Percentiles rank a stretch among this genome's conserved stretches.
Conservation (phyloP, 768 basidiomycete species). For the Pisolithus sp. region DNA sequence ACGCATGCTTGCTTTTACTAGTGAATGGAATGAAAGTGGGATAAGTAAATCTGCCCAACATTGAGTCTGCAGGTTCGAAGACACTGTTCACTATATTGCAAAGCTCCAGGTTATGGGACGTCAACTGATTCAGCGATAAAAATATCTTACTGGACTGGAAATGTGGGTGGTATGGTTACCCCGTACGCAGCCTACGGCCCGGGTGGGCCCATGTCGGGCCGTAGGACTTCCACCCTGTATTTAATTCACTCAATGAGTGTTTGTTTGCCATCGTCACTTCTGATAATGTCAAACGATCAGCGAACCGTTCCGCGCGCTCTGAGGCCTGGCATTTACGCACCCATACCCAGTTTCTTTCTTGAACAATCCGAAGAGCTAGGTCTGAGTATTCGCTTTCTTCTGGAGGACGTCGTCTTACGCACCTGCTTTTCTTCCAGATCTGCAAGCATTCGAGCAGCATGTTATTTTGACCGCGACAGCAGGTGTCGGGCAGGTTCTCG, state of each 20-base stretch:
- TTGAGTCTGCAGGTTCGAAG: too few species aligned
- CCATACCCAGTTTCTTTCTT: slow-evolving; percentile 82
- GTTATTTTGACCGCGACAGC: slow-evolving; percentile 56
- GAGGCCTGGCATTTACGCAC: slow-evolving; percentile 74
- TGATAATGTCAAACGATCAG: slow-evolving; percentile 19
- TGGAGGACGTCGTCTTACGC: slow-evolving; percentile 2
- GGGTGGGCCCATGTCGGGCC: neutral
- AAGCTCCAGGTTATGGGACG: too few species aligned
- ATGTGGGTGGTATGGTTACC: too few species aligned
- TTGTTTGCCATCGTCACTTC: slow-evolving; percentile 30
- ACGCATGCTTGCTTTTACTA: too few species aligned
- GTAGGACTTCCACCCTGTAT: neutral
- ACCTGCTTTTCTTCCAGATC: slow-evolving; percentile 33
- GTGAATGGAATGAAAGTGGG: too few species aligned
- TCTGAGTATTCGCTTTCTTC: slow-evolving; percentile 32
- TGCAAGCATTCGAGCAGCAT: slow-evolving; percentile 63
- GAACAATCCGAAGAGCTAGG: slow-evolving; percentile 76
- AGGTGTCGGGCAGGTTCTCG: slow-evolving; percentile 65
- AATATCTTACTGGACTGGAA: too few species aligned
- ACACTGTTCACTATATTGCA: too few species aligned
- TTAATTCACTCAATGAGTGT: neutral
- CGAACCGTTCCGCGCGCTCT: slow-evolving; percentile 44
- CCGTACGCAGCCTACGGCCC: neutral
- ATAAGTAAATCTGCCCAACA: too few species aligned
- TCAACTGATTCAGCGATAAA: too few species aligned